phyloP scores from a whole-genome alignment of 2,329 filamentous ascomycete genomes.

The Fusarium sororula region DNA sequence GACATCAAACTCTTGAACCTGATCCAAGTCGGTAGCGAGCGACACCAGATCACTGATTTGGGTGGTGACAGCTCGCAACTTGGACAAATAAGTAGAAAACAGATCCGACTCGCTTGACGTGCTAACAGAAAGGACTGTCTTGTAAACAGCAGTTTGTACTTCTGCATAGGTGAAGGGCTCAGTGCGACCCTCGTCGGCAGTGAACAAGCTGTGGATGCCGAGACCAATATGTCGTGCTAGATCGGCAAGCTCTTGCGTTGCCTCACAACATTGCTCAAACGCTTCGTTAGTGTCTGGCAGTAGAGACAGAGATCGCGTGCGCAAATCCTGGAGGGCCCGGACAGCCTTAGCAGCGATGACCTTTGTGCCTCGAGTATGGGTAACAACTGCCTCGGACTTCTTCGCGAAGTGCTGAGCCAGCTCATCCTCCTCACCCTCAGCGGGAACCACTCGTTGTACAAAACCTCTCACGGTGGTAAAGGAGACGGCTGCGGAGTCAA shows the following conservation, averaged over 20 bases:
- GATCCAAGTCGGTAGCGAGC: slow-evolving; percentile 74
- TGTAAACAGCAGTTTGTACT: slow-evolving; percentile 69
- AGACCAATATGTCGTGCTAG: slow-evolving; percentile 74
- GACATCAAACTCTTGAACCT: slow-evolving; percentile 82
- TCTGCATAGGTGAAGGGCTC: slow-evolving; percentile 75
- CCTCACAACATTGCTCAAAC: slow-evolving; percentile 75
- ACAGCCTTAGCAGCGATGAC: slow-evolving; percentile 83
- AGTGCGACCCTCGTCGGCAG: slow-evolving; percentile 73
- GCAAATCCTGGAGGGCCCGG: slow-evolving; percentile 79
- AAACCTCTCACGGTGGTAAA: slow-evolving; percentile 71
- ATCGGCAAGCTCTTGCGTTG: slow-evolving; percentile 70
- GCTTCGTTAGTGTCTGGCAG: slow-evolving; percentile 71
- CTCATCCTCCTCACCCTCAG: slow-evolving; percentile 66
- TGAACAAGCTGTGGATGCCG: slow-evolving; percentile 71
- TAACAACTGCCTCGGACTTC: slow-evolving; percentile 76
- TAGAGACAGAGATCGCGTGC: slow-evolving; percentile 77
- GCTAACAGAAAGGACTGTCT: slow-evolving; percentile 59
- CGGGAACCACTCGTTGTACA: slow-evolving; percentile 71
- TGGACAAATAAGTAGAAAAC: slow-evolving; percentile 73
- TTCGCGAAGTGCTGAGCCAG: slow-evolving; percentile 72
- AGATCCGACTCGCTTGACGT: slow-evolving; percentile 71
- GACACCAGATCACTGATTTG: slow-evolving; percentile 76
- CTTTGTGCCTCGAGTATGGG: slow-evolving; percentile 83
- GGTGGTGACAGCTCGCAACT: slow-evolving; percentile 70
- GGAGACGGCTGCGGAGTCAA: slow-evolving; percentile 79